phyloP scores from a whole-genome alignment of 495 filamentous ascomycete genomes.

The Podospora bellae-mahoneyi region DNA sequence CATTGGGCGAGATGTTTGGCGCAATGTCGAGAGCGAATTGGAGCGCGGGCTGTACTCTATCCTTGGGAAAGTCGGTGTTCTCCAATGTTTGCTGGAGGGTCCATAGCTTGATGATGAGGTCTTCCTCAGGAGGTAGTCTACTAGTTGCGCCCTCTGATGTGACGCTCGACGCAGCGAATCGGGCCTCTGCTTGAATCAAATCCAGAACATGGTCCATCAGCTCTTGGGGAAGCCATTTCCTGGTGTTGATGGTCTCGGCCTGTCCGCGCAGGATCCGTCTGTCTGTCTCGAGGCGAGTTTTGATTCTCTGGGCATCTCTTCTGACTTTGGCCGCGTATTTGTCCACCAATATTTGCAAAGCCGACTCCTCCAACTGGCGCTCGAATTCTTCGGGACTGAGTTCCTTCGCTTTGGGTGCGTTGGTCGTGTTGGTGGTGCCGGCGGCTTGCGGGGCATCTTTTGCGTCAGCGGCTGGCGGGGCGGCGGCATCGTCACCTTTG shows the following conservation, averaged over 20 bases:
- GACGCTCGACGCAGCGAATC: constrained; percentile 46
- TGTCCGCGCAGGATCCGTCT: constrained; percentile 71
- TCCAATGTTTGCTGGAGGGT: constrained; percentile 66
- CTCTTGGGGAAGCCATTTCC: constrained; percentile 75
- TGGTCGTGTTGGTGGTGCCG: constrained; percentile 28
- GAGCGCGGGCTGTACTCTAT: constrained; percentile 61
- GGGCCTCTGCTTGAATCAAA: constrained; percentile 51
- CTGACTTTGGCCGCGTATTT: constrained; percentile 68
- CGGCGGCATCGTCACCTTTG: constrained; percentile 28
- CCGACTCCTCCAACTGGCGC: constrained; percentile 72
- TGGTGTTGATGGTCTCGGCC: constrained; percentile 62
- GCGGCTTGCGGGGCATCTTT: constrained; percentile 32
- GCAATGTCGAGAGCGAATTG: constrained; percentile 60
- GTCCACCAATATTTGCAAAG: constrained; percentile 79
- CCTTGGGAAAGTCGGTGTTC: constrained; percentile 61
- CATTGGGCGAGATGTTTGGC: constrained; percentile 46
- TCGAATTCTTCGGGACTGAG: constrained; percentile 82
- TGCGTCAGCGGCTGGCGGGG: constrained; percentile 31
- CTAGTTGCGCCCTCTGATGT: constrained; percentile 38
- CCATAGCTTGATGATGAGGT: constrained; percentile 75
- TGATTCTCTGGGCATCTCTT: constrained; percentile 65
- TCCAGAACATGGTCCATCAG: constrained; percentile 72
- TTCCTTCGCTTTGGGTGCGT: constrained; percentile 44
- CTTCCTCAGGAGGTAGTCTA: constrained; percentile 60
- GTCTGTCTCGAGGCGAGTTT: constrained; percentile 71